Base-by-base conservation (phyloP, 225 moss, liverwort and hornwort genomes). In the Marchantia paleacea region DNA sequence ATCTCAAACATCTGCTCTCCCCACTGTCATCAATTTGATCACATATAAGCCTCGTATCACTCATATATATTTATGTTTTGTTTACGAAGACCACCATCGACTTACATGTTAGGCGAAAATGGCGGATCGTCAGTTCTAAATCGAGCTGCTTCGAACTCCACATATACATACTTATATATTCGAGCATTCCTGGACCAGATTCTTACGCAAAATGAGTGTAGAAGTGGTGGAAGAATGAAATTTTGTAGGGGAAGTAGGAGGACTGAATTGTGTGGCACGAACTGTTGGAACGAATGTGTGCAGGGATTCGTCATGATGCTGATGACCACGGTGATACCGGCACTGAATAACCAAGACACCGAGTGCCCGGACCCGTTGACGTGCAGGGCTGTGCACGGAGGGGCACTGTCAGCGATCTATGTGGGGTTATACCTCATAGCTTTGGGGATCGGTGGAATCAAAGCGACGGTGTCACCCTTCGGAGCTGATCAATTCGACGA, bases 401-500 rank as follows among this genome's bases (percentile, higher is more conserved):
- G 39, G 7, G 81, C 51, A 28, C 28, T 83, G n/a, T 39, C 20
- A 28, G 55, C 72, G 18, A 72, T 88, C 13, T 88, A 85, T 55
- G 12, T 81, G 8, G 82, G 85, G 7, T 78, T 88, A 8, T 88
- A 88, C 71, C 63, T 88, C 16, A 83, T 85, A 48, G 83, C 85
- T 25, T 29, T 85, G 10, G 88, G 88, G 10, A 83, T 85, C 10
- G 88, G 88, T 13, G 88, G 88, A 4, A 88, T 88, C 78, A 88
- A 88, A 81, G 52, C 88, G 2, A 82, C 80, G 30, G 88, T 85
- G 7, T 85, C 85, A 31, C 75, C 85, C 4, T 88, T 88, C 13
- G 88, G 88, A 67, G 88, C 85, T 10, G 88, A 88, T 20, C 88
- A 88, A 14, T 85, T 88, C 50, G 88, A 88, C 25, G 53, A 61